A percentile compares a stretch with the other conserved stretches of the same genome.
Conservation (phyloP, 2,329 filamentous ascomycete genomes). For the Neonectria coccinea region DNA sequence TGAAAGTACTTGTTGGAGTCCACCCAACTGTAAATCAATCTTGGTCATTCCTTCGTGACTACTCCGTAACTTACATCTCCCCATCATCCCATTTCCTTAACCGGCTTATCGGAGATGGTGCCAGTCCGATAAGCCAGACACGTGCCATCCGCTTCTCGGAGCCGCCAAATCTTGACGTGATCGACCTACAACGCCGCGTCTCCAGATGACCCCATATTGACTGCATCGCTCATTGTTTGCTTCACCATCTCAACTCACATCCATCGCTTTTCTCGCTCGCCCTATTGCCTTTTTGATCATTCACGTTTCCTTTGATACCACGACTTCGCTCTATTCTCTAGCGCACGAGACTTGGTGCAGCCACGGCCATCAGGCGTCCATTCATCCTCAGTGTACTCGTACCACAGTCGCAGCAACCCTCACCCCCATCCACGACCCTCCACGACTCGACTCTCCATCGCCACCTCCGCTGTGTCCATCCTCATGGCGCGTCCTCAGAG, state of each 20-base stretch:
- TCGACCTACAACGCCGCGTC: conserved; percentile 38
- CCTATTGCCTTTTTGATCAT: conserved; percentile 16
- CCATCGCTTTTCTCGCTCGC: conserved; percentile 10
- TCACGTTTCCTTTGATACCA: conserved; percentile 21
- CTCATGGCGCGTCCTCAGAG: conserved; percentile 66
- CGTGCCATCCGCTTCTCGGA: conserved; percentile 40
- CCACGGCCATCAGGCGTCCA: conserved; percentile 30
- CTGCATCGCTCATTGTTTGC: conserved; percentile 35
- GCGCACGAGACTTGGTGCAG: conserved; percentile 33
- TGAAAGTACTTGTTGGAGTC: background rate
- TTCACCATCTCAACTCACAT: conserved; percentile 24
- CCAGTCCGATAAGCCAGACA: conserved; percentile 38
- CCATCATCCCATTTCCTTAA: background rate
- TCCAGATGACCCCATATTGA: conserved; percentile 30
- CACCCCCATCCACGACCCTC: conserved; percentile 25
- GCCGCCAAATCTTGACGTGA: conserved; percentile 44
- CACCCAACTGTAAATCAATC: background rate
- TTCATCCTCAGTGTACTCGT: conserved; percentile 29
- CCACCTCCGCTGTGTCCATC: conserved; percentile 20
- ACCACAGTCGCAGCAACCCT: conserved; percentile 28
- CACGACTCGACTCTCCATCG: conserved; percentile 10
- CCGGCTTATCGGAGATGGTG: conserved; percentile 33
- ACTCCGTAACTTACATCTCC: background rate
- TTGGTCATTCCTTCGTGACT: background rate
- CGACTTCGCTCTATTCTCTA: conserved; percentile 13